Percentiles rank a stretch among this genome's conserved stretches.
These are phyloP conservation scores for Chrysanthemum makinoi DNA, from an alignment of 129 eudicot genomes.

Conservation along the genomic window DNA sequence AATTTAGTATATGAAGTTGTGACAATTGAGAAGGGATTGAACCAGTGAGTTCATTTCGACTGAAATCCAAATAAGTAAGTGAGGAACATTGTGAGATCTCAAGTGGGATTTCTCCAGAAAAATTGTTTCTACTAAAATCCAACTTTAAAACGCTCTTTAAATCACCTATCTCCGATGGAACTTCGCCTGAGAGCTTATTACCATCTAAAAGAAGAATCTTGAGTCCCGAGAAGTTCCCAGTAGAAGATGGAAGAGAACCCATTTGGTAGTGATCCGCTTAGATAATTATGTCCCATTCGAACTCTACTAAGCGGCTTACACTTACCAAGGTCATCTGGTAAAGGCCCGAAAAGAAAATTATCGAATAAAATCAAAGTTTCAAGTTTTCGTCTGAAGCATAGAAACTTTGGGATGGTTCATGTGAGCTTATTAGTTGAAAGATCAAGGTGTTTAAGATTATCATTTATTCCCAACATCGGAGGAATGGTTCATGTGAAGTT, in stretches of 20 bases:
- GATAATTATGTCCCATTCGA: slow-evolving; percentile 63
- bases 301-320: slow-evolving; percentile 51
- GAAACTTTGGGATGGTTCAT: slow-evolving; percentile 47
- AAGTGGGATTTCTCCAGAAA: slow-evolving; percentile 48
- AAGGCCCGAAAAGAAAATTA: slow-evolving; percentile 59
- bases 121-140: slow-evolving; percentile 54
- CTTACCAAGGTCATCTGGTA: slow-evolving; percentile 59
- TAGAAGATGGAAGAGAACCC: slow-evolving; percentile 53
- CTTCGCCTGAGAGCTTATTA: slow-evolving; percentile 45
- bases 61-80: slow-evolving; percentile 57
- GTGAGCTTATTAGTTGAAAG: slow-evolving; percentile 66
- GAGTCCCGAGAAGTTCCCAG: slow-evolving; percentile 55
- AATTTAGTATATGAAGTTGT: slow-evolving; percentile 58
- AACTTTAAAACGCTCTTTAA: slow-evolving; percentile 52
- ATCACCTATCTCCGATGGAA: slow-evolving; percentile 56
- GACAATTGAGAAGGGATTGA: slow-evolving; percentile 53
- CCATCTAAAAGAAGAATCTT: slow-evolving; percentile 56
- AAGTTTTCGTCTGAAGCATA: slow-evolving; percentile 50
- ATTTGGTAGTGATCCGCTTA: slow-evolving; percentile 58
- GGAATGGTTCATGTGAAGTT: slow-evolving; percentile 69
- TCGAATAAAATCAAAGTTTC: slow-evolving; percentile 51
- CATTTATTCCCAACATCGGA: slow-evolving; percentile 52
- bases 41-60: slow-evolving; percentile 54
- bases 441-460: slow-evolving; percentile 46
- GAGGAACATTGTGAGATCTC: slow-evolving; percentile 50